A percentile compares a stretch with the other conserved stretches of the same genome.
These are phyloP conservation scores for Pyrus betulifolia DNA, from an alignment of 306 rosid species.

Conservation along the genomic window DNA sequence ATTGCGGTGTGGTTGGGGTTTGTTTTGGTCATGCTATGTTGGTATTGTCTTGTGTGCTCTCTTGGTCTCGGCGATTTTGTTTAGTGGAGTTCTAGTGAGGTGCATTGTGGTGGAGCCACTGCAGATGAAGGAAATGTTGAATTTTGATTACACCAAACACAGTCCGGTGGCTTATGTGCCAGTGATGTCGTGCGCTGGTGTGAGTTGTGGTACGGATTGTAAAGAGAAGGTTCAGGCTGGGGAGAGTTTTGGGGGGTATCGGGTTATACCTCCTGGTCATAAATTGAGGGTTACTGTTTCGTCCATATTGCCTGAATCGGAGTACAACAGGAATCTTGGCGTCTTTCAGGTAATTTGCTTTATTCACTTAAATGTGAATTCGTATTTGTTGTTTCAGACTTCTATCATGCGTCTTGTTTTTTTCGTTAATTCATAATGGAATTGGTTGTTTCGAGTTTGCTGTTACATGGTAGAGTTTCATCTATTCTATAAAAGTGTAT, in stretches of 20 bases:
- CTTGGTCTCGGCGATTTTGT: constrained; percentile 39
- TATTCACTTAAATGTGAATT: neutral
- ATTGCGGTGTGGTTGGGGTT: constrained; percentile 57
- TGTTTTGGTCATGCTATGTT: constrained; percentile 53
- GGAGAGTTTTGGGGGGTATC: constrained; percentile 15
- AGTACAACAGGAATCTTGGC: constrained; percentile 76
- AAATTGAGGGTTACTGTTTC: constrained; percentile 39
- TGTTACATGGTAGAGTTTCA: neutral
- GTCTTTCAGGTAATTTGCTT: constrained; percentile 55
- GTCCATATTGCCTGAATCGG: constrained; percentile 62
- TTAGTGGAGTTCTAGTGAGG: constrained; percentile 46
- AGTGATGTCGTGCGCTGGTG: constrained; percentile 30
- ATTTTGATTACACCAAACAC: constrained; percentile 57
- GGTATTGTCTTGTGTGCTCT: constrained; percentile 40
- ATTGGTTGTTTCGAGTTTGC: neutral
- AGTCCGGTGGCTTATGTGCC: constrained; percentile 72
- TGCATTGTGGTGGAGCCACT: constrained; percentile 50
- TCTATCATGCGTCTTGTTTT: neutral
- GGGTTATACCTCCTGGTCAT: constrained; percentile 46
- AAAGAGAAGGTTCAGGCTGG: constrained; percentile 9
- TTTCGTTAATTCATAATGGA: neutral
- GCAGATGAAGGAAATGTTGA: constrained; percentile 48
- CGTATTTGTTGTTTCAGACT: neutral
- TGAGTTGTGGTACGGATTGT: constrained; percentile 28
- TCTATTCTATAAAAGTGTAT: neutral